Evolutionary conservation across 345 rosid species (phyloP).

Genomic region (Citropsis articulata): DNA sequence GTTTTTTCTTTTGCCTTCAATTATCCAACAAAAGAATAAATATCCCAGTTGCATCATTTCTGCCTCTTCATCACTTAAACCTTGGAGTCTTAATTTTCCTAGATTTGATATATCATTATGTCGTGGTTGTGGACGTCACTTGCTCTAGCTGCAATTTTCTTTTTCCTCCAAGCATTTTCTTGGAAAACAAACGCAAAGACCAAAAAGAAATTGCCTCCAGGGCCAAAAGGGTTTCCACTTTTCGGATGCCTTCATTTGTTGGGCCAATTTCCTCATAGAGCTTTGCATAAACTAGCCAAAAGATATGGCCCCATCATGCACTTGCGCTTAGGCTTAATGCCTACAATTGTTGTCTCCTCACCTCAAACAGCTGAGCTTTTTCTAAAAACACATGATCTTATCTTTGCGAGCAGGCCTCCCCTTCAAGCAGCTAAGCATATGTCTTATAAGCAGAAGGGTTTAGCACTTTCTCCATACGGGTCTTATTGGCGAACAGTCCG

Average conservation of each 20-base stretch:
- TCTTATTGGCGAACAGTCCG: conserved; percentile 33
- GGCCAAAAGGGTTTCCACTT: conserved; percentile 34
- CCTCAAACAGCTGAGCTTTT: conserved; percentile 31
- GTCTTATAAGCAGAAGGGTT: conserved; percentile 13
- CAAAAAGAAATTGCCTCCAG: conserved; percentile 28
- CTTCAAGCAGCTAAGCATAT: conserved; percentile 16
- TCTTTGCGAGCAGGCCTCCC: conserved; percentile 30
- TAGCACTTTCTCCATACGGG: conserved; percentile 21
- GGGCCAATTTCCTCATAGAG: conserved; percentile 36
- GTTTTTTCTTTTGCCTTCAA: background rate
- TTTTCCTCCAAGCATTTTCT: conserved; percentile 3
- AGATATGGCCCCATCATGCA: conserved; percentile 39
- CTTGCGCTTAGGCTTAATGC: conserved; percentile 23
- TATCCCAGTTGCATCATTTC: background rate
- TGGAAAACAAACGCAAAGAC: background rate
- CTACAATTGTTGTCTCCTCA: conserved; percentile 28
- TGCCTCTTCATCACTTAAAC: background rate
- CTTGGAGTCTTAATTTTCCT: no score
- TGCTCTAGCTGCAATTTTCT: background rate
- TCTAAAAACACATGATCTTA: conserved; percentile 34
- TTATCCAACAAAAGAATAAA: background rate
- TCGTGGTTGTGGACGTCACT: background rate
- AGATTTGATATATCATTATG: background rate
- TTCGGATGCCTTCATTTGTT: conserved; percentile 33
- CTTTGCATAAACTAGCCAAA: conserved; percentile 23